A percentile compares a stretch with the other conserved stretches of the same genome.
Conservation (phyloP, 2,329 filamentous ascomycete genomes). For the Ceratocystis colombiana region DNA sequence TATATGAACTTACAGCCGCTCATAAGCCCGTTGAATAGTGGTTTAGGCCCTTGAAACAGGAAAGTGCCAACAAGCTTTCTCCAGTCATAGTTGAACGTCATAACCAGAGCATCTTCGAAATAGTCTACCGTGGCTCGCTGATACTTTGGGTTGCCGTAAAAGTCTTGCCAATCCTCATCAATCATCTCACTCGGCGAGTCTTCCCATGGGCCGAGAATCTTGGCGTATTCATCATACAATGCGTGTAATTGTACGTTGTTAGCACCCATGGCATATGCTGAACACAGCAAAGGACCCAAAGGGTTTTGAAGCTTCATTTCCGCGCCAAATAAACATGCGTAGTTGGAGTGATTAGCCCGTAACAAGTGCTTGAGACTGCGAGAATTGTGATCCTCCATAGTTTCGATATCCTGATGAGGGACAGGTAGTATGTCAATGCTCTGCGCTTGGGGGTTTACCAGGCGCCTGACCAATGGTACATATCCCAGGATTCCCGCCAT, state of each 20-base stretch:
- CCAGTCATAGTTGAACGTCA: constrained; percentile 70
- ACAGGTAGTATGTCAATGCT: constrained; percentile 54
- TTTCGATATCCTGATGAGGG: constrained; percentile 69
- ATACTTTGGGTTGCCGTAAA: constrained; percentile 66
- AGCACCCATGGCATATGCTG: constrained; percentile 77
- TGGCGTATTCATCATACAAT: constrained; percentile 69
- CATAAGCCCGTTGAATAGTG: constrained; percentile 70
- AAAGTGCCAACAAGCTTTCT: constrained; percentile 65
- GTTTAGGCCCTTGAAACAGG: constrained; percentile 62
- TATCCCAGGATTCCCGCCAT: constrained; percentile 21
- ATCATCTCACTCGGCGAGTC: constrained; percentile 78
- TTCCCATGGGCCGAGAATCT: constrained; percentile 65
- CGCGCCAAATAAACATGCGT: constrained; percentile 70
- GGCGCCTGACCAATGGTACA: constrained; percentile 17
- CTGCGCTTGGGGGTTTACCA: constrained; percentile 12
- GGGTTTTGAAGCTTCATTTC: constrained; percentile 67
- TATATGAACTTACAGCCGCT: constrained; percentile 54
- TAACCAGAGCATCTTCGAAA: constrained; percentile 81
- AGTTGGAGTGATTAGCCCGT: constrained; percentile 82
- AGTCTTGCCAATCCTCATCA: constrained; percentile 76
- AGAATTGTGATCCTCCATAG: constrained; percentile 60
- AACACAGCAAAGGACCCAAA: constrained; percentile 67
- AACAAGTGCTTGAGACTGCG: constrained; percentile 82
- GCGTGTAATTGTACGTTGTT: constrained; percentile 60
- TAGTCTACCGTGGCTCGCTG: constrained; percentile 90